These are phyloP conservation scores for Amylocarpus encephaloides DNA, from an alignment of 2,329 filamentous ascomycete species.

Conservation along the genomic window DNA sequence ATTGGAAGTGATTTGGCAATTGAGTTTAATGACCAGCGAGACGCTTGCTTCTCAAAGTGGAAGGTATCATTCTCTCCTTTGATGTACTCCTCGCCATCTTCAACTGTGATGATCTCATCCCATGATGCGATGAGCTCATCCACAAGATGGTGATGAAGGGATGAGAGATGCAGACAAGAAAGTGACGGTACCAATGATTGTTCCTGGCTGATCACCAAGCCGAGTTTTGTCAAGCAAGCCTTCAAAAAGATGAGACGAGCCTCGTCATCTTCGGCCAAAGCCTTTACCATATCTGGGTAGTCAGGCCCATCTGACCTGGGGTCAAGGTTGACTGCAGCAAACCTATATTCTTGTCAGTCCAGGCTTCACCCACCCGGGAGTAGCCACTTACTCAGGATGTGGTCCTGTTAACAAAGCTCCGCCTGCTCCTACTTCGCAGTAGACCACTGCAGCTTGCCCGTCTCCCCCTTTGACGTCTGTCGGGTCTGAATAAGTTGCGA, in stretches of 20 bases:
- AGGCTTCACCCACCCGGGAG: slow-evolving; percentile 3
- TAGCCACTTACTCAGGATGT: slow-evolving; percentile 72
- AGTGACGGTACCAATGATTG: slow-evolving; percentile 67
- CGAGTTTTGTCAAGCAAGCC: slow-evolving; percentile 72
- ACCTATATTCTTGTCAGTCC: slow-evolving; percentile 47
- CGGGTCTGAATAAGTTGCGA: slow-evolving; percentile 72
- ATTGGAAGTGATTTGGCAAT: slow-evolving; percentile 46
- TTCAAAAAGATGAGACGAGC: slow-evolving; percentile 69
- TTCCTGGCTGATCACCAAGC: slow-evolving; percentile 69
- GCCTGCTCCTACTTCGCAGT: slow-evolving; percentile 76
- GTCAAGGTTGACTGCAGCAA: slow-evolving; percentile 72
- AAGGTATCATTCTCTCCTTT: slow-evolving; percentile 80
- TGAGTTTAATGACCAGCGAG: slow-evolving; percentile 50
- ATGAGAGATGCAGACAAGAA: slow-evolving; percentile 76
- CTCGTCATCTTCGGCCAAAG: slow-evolving; percentile 62
- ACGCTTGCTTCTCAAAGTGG: slow-evolving; percentile 61
- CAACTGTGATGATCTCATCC: slow-evolving; percentile 60
- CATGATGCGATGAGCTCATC: slow-evolving; percentile 59
- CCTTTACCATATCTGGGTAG: slow-evolving; percentile 64
- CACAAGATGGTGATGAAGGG: slow-evolving; percentile 57
- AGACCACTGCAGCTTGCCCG: slow-evolving; percentile 72
- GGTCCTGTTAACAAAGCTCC: slow-evolving; percentile 75
- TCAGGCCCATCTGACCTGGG: slow-evolving; percentile 58
- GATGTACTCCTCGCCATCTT: slow-evolving; percentile 65
- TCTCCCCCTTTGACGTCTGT: slow-evolving; percentile 74